A percentile compares a stretch with the other conserved stretches of the same genome.
phyloP scores from a whole-genome alignment of 2,329 filamentous ascomycete species.

The Beauveria sp. region DNA sequence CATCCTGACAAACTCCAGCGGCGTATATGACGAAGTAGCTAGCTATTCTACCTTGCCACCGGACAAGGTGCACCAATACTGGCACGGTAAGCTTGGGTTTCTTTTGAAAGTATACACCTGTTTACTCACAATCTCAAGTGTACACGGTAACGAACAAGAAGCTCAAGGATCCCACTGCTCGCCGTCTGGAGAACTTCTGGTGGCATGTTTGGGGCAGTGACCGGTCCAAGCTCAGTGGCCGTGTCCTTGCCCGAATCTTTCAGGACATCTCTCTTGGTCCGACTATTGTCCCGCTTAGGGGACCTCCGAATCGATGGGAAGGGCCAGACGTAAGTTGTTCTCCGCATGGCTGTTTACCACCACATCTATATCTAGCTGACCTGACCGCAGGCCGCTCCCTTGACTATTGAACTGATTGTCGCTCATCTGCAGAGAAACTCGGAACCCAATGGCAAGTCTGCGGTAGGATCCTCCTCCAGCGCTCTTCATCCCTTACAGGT shows the following conservation, averaged over 20 bases:
- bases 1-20: constrained; percentile 45
- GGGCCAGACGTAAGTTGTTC: constrained; percentile 35
- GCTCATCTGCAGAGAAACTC: constrained; percentile 15
- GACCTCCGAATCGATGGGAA: constrained; percentile 47
- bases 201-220: constrained; percentile 59
- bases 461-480: constrained; percentile 31
- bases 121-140: constrained; percentile 30
- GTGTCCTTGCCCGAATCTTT: constrained; percentile 47
- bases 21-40: constrained; percentile 48
- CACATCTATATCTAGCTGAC: constrained; percentile 10
- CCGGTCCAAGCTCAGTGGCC: constrained; percentile 43
- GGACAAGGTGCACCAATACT: constrained; percentile 48
- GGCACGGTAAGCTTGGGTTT: constrained; percentile 42
- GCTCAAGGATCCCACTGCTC: constrained; percentile 54
- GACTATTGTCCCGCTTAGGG: constrained; percentile 47
- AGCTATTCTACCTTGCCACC: constrained; percentile 40
- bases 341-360: not conserved
- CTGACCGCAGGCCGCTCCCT: constrained; percentile 19
- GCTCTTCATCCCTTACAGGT: constrained; percentile 37
- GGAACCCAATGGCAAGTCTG: not conserved
- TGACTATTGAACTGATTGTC: constrained; percentile 22
- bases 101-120: not conserved
- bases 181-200: constrained; percentile 58
- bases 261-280: constrained; percentile 50
- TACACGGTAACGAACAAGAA: constrained; percentile 54